Percentiles rank a stretch among this genome's conserved stretches.
These are phyloP conservation scores for Lipomyces mesembrius DNA, from an alignment of 805 yeast species.

Conservation along the genomic window DNA sequence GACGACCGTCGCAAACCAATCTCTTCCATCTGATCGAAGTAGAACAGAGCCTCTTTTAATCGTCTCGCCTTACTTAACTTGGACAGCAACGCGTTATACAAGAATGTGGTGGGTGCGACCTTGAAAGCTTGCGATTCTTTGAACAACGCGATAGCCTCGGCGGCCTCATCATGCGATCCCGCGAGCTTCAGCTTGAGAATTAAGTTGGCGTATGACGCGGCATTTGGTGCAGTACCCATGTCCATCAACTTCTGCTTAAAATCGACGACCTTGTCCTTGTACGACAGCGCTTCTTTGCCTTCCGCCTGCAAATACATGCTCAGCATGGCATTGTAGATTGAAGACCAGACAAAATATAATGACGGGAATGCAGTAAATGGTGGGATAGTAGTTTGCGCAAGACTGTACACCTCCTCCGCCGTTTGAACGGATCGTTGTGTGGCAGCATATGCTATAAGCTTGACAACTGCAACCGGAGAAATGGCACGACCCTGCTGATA, in stretches of 20 bases:
- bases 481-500: slow-evolving; percentile 15
- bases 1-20: slow-evolving; percentile 40
- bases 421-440: slow-evolving; percentile 9
- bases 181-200: slow-evolving; percentile 41
- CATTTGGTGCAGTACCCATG: slow-evolving; percentile 45
- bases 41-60: slow-evolving; percentile 43
- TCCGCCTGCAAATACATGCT: slow-evolving; percentile 40
- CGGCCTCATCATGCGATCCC: slow-evolving; percentile 44
- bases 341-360: slow-evolving; percentile 39
- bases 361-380: slow-evolving; percentile 20
- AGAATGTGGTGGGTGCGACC: slow-evolving; percentile 44
- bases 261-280: slow-evolving; percentile 36
- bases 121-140: slow-evolving; percentile 43
- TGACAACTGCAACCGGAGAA: slow-evolving; percentile 22
- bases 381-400: slow-evolving; percentile 25
- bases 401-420: slow-evolving; percentile 27
- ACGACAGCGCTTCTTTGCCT: slow-evolving; percentile 36
- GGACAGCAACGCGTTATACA: slow-evolving; percentile 47
- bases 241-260: slow-evolving; percentile 42
- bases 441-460: slow-evolving; percentile 26
- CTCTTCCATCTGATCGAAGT: slow-evolving; percentile 45
- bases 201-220: slow-evolving; percentile 46
- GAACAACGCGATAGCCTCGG: slow-evolving; percentile 44
- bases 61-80: slow-evolving; percentile 48
- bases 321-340: slow-evolving; percentile 42